Evolutionary conservation across 2,329 filamentous ascomycete species (phyloP).

Genomic region (Beauveria australis): DNA sequence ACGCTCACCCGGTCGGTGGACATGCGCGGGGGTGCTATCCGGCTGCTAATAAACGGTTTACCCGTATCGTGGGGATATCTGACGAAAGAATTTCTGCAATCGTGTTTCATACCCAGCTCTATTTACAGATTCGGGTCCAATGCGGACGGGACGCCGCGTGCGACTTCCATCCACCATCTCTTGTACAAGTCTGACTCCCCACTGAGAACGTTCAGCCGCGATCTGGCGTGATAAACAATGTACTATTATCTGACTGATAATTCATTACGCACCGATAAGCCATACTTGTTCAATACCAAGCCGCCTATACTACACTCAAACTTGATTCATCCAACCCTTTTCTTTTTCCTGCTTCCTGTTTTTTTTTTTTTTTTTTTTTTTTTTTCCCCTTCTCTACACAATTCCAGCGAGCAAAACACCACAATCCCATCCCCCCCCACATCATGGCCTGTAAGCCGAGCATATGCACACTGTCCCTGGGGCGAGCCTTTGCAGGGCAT

Average conservation of each 20-base stretch:
- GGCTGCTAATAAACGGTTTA: neutral
- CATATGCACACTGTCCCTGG: slow-evolving; percentile 71
- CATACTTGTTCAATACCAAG: neutral
- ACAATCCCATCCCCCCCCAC: neutral
- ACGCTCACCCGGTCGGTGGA: neutral
- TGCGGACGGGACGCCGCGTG: neutral
- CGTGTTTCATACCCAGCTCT: neutral
- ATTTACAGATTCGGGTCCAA: neutral
- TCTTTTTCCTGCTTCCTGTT: neutral
- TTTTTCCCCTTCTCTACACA: neutral
- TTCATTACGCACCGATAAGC: neutral
- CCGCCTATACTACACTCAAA: neutral
- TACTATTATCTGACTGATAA: neutral
- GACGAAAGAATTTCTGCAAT: neutral
- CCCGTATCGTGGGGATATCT: neutral
- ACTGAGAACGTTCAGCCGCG: neutral
- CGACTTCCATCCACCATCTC: neutral
- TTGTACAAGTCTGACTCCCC: too few species aligned
- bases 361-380: too few species aligned
- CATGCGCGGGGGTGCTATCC: neutral
- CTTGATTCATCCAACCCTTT: neutral
- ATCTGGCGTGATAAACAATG: neutral
- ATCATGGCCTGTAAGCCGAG: slow-evolving; percentile 37
- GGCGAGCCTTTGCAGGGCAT: slow-evolving; percentile 61
- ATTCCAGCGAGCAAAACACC: neutral